Evolutionary conservation across 768 basidiomycete genomes (phyloP).

Genomic region (Nevesoporus exiguus): DNA sequence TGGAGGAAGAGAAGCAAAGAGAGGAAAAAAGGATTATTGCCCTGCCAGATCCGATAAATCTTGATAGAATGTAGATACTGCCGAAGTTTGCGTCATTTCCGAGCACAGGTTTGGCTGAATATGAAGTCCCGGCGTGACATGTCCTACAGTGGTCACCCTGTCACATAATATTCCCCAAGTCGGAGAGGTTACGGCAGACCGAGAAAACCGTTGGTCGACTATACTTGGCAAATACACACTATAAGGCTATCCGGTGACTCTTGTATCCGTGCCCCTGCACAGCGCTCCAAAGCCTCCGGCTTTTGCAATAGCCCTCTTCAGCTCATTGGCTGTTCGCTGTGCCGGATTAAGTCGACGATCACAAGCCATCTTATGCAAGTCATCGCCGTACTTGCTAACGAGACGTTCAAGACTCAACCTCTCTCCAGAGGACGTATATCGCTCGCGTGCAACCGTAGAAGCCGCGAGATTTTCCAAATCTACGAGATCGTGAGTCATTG

Average conservation of each 20-base stretch:
- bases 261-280: not conserved
- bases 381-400: slow-evolving; percentile 63
- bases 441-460: slow-evolving; percentile 42
- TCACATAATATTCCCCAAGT: slow-evolving; percentile 26
- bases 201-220: slow-evolving; percentile 3
- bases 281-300: slow-evolving; percentile 44
- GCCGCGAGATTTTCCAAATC: slow-evolving; percentile 66
- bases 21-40: slow-evolving; percentile 5
- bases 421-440: slow-evolving; percentile 71
- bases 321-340: slow-evolving; percentile 81
- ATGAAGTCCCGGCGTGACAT: slow-evolving; percentile 29
- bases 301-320: slow-evolving; percentile 59
- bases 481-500: slow-evolving; percentile 27
- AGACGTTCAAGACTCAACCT: slow-evolving; percentile 61
- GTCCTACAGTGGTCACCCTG: slow-evolving; percentile 15
- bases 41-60: slow-evolving; percentile 3
- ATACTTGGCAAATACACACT: not conserved
- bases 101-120: slow-evolving; percentile 29
- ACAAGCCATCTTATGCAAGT: slow-evolving; percentile 72
- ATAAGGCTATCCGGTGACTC: slow-evolving; percentile 6
- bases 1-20: not conserved
- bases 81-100: slow-evolving; percentile 19
- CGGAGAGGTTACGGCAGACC: slow-evolving; percentile 11
- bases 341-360: slow-evolving; percentile 78
- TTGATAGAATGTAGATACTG: slow-evolving; percentile 3